Evolutionary conservation across 192 early-diverging fungal species (phyloP), one percentile per base, ranked within the genome.

Genomic region (Coemansia aciculifera): DNA sequence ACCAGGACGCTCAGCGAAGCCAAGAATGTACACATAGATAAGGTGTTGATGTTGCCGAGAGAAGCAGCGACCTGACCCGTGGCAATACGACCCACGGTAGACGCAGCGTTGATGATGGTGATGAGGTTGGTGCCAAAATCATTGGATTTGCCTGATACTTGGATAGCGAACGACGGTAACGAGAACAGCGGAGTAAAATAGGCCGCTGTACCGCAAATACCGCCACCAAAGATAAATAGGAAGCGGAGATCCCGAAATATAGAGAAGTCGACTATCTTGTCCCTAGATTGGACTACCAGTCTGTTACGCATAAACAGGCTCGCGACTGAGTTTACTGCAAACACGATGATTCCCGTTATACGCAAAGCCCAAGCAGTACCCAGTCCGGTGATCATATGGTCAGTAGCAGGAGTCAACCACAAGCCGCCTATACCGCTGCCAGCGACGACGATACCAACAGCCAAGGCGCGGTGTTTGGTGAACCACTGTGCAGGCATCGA

Each of bases 51-150:
- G 59, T 87, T 87, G 24, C 90, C 90, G 5, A 85, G 36, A 1
- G 54, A 54, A 42, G 86, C 86, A 1, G 88, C 87, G 24, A 88
- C 60, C 23, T 86, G 76, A 37, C 90, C 90, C 19, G 88, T 81
- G 0, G 77, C 66, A 66, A 92, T 85, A 34, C 90, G 85, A 13
- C 86, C 87, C 1, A 88, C 49, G 3, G 89, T 87, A 12, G 88
- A 89, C 13, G 83, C 72, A 29, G 83, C 90, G 39, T 86, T 87
- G 81, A 90, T 88, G 39, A 93, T 68, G 49, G 87, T 87, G 31
- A 91, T 68, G 43, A 91, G 76, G 23, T 85, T 73, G 1, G 86
- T 81, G 13, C 83, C 88, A 19, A 85, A 81, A 0, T 54, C 63
- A 1, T 39, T 32, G 9, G 75, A 68, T 23, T 85, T 71, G 27